A percentile compares a stretch with the other conserved stretches of the same genome.
phyloP scores from a whole-genome alignment of 257 asterid species.

The Schizonepeta tenuifolia region DNA sequence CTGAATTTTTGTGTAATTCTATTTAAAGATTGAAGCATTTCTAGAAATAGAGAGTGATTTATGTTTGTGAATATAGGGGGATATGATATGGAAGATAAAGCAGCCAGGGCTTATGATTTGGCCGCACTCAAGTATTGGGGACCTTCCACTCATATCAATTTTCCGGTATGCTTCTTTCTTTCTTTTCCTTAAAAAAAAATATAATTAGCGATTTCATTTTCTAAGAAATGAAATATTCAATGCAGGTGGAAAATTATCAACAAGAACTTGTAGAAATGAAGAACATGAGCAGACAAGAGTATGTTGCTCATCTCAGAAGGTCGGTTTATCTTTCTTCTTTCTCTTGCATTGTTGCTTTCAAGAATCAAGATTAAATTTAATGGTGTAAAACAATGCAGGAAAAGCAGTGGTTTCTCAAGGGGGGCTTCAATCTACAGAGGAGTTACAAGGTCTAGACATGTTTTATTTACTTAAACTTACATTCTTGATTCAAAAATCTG shows the following conservation, averaged over 20 bases:
- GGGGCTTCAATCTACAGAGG: conserved; percentile 99
- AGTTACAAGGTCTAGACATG: conserved; percentile 86
- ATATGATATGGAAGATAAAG: conserved; percentile 97
- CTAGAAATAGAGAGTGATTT: not conserved
- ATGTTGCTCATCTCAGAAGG: conserved; percentile 96
- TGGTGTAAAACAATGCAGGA: conserved; percentile 47
- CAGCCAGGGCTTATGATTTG: conserved; percentile 95
- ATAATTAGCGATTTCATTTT: not conserved
- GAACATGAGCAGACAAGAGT: conserved; percentile 95
- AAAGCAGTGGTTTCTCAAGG: conserved; percentile 98
- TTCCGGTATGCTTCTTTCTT: conserved; percentile 51
- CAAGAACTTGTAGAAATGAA: conserved; percentile 85
- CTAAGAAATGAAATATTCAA: not conserved
- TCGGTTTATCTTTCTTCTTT: conserved; percentile 15
- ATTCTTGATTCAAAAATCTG: not conserved
- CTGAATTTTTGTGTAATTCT: not conserved
- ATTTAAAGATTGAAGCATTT: not conserved
- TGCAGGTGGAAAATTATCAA: conserved; percentile 83
- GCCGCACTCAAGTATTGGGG: conserved; percentile 99
- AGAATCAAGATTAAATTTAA: not conserved
- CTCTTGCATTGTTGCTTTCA: not conserved
- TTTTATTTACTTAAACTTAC: too few species aligned
- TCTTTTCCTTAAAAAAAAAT: not conserved
- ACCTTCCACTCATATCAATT: conserved; percentile 89
- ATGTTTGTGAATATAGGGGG: conserved; percentile 64